Base-by-base conservation (phyloP, 2,329 filamentous ascomycete genomes). In the Ilyonectria sp. region DNA sequence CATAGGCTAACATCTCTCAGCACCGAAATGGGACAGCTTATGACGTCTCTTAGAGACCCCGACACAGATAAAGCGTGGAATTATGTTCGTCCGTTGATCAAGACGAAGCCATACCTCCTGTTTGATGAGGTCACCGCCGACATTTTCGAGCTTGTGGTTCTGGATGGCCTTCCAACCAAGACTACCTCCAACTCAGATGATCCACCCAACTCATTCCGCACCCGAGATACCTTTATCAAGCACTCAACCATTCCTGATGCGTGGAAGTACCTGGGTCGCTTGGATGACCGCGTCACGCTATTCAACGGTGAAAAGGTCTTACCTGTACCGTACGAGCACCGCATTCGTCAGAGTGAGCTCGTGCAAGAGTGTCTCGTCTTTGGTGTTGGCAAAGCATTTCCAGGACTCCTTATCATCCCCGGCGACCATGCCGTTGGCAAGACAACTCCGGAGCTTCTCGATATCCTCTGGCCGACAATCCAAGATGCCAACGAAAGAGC, bases 341-440 rank as follows among this genome's bases (percentile, higher is more conserved):
- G 82, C 6, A 83, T 91, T 23, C 80, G 87, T 29, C 83, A 88
- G 63, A 81, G 86, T 67, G 77, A 80, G 23, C 76, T 84, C 0
- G 86, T 91, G 1, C 79, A 82, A 21, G 89, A 91, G 67, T 85
- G 84, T 1, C 80, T 90, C 8, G 83, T 89, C 1, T 89, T 90
- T 69, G 89, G 89, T 0, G 81, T 84, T 6, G 86, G 85, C 26
- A 84, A 82, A 65, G 79, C 84, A 2, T 79, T 85, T 21, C 85
- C 86, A 0, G 89, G 88, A 3, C 69, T 90, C 21, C 75, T 90
- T 11, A 78, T 91, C 11, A 79, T 90, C 23, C 83, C 85, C 17
- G 80, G 82, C 11, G 82, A 85, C 19, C 77, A 79, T 8, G 82
- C 83, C 1, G 72, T 74, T 1, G 74, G 80, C 0, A 76, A 86